Evolutionary conservation across 768 basidiomycete genomes (phyloP), one percentile per base, ranked within the genome.

Genomic region (Boletus vermiculosoides): DNA sequence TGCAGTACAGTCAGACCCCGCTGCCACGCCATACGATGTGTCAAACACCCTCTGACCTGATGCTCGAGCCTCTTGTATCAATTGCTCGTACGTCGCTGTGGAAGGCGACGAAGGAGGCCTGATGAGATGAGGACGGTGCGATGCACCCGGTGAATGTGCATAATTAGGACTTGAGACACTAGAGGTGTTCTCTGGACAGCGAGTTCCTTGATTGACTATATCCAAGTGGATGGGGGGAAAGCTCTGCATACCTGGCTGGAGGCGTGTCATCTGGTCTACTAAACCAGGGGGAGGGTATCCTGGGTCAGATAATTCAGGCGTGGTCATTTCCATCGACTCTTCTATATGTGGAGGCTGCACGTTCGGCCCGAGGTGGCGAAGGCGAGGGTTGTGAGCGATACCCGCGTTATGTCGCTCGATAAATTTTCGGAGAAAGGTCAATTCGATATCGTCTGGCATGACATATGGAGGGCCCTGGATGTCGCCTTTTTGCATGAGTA

Each of bases 401-500:
- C 84, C 82, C n/a, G 83, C 78, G 8, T 84, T 80, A 66, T 92
- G 89, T 54, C 90, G 80, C 67, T 91, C 90, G 65, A 92, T 84
- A 69, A 92, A 92, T 73, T 87, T 89, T 60, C 88, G 83, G 45
- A 92, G 81, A 74, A 91, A 92, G 0, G 84, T 71, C 57, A 92
- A 78, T 65, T 92, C 89, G 67, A 89, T 71, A 62, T 88, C 83
- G 65, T 91, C 90, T 11, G 88, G 80, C 90, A 92, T 92, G 57
- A 80, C 64, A 70, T 91, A 91, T 23, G 90, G 88, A 3, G 90
- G 90, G 18, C 90, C 89, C 66, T 85, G 87, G 31, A 92, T 92
- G 60, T 92, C 90, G 66, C 88, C 88, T 66, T 91, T 90, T 68
- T 91, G 90, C 87, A 92, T 91, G 63, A 91, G 83, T 3, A 91